These are phyloP conservation scores for Tulasnella sp. DNA, from an alignment of 768 basidiomycete genomes.

Conservation along the genomic window DNA sequence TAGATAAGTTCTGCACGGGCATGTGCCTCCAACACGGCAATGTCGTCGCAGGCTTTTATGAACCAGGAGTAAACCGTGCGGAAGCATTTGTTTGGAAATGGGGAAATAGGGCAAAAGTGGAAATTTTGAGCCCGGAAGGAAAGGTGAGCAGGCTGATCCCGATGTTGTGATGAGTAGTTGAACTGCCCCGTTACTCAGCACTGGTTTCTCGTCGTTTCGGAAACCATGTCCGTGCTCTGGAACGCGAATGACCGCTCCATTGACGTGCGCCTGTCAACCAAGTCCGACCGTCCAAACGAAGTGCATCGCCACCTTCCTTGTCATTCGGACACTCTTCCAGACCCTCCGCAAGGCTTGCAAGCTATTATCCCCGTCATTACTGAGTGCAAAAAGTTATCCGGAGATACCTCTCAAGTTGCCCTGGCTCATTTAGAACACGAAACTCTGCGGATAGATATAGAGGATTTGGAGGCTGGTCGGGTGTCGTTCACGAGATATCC, in stretches of 20 bases:
- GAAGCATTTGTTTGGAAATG: neutral
- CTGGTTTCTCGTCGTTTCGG: neutral
- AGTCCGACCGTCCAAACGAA: neutral
- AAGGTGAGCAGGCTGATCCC: neutral
- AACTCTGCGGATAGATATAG: neutral
- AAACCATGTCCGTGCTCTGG: neutral
- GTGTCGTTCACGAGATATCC: neutral
- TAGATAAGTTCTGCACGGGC: neutral
- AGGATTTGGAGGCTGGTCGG: neutral
- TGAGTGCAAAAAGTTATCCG: neutral
- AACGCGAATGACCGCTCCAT: neutral
- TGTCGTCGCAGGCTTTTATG: neutral
- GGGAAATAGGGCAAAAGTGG: neutral
- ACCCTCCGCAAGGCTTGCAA: neutral
- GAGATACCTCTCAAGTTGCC: neutral
- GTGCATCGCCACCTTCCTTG: neutral
- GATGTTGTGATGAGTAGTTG: neutral
- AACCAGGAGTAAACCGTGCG: neutral
- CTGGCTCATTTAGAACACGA: neutral
- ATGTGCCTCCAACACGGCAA: neutral
- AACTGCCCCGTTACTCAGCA: neutral
- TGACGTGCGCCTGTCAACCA: neutral
- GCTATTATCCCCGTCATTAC: neutral
- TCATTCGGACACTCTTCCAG: neutral
- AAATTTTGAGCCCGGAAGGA: neutral